Percentiles rank a stretch among this genome's conserved stretches.
These are phyloP conservation scores for Fraxinus xanthoxyloides DNA, from an alignment of 305 asterid species.

Conservation along the genomic window DNA sequence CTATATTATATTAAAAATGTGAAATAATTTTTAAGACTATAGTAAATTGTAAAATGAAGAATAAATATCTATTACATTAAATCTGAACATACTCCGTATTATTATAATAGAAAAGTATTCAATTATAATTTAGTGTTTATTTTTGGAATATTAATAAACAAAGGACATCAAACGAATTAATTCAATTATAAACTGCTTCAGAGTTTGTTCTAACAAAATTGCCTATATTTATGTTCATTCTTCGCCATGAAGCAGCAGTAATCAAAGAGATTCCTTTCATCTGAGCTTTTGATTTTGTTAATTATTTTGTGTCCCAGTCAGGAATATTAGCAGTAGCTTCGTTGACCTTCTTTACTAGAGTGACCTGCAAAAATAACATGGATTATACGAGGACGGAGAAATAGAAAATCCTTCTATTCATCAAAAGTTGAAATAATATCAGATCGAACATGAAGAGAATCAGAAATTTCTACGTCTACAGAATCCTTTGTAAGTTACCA, in stretches of 20 bases:
- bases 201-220: background rate
- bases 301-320: constrained; percentile 37
- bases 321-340: constrained; percentile 53
- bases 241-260: background rate
- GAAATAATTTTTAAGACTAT: background rate
- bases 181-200: background rate
- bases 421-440: background rate
- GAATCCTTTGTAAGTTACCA: background rate
- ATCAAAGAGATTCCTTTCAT: background rate
- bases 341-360: constrained; percentile 51
- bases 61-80: too few relatives aligned
- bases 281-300: background rate
- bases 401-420: background rate
- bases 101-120: background rate
- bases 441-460: background rate
- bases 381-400: background rate
- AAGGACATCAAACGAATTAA: background rate
- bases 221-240: background rate
- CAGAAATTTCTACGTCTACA: background rate
- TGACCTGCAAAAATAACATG: constrained; percentile 36
- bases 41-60: background rate
- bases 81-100: too few relatives aligned
- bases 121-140: background rate
- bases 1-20: too few relatives aligned
- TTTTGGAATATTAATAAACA: background rate